These are phyloP conservation scores for Aspergillus conjunctus DNA, from an alignment of 495 filamentous ascomycete species.

Conservation along the genomic window DNA sequence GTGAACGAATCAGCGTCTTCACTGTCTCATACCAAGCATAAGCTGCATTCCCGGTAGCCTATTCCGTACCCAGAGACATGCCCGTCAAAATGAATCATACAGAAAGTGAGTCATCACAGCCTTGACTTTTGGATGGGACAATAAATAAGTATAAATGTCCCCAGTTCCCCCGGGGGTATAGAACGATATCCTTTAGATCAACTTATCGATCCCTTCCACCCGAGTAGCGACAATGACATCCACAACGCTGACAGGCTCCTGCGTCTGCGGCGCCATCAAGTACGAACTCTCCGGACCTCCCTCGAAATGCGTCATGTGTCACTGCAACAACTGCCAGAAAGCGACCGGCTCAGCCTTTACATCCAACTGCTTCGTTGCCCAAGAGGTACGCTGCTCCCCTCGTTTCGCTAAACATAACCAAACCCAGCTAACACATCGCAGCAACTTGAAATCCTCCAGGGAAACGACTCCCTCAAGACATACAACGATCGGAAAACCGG, in stretches of 20 bases:
- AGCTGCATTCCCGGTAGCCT: too few relatives aligned
- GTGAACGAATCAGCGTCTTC: too few relatives aligned
- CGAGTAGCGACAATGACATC: background rate
- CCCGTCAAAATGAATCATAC: too few relatives aligned
- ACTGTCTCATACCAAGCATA: too few relatives aligned
- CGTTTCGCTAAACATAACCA: background rate
- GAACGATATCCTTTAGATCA: too few relatives aligned
- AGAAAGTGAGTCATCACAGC: too few relatives aligned
- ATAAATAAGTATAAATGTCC: too few relatives aligned
- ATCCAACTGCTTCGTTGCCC: conserved; percentile 18
- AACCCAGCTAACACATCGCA: background rate
- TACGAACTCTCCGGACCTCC: conserved; percentile 14
- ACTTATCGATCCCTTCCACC: too few relatives aligned
- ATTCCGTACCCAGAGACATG: too few relatives aligned
- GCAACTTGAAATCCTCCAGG: conserved; percentile 15
- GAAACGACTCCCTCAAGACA: conserved; percentile 9
- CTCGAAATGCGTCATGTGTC: conserved; percentile 7
- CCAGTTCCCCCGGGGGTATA: too few relatives aligned
- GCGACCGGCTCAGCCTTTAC: conserved; percentile 14
- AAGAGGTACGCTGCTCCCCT: conserved; percentile 2
- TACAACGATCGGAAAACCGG: conserved; percentile 11
- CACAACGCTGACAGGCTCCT: background rate
- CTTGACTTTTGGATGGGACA: too few relatives aligned
- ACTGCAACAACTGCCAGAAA: conserved; percentile 24
- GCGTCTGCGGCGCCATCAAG: conserved; percentile 3